phyloP scores from a whole-genome alignment of 2,329 filamentous ascomycete genomes.

The Neonectria faginata region DNA sequence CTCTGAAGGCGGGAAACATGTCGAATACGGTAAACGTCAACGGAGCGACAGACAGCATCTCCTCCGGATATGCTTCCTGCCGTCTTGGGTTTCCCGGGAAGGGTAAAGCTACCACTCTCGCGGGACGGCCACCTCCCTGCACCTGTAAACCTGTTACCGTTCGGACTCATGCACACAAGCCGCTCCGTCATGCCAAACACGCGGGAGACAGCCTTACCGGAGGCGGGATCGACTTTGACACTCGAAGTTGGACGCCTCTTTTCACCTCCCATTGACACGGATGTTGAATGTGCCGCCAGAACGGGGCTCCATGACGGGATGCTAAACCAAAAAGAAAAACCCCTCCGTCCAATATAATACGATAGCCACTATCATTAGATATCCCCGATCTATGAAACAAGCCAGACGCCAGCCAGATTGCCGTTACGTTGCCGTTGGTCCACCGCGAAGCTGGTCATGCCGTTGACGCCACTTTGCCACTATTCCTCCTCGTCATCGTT shows the following conservation, averaged over 20 bases:
- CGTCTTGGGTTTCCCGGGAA: constrained; percentile 27
- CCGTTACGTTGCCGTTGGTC: constrained; percentile 27
- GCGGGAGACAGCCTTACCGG: neutral
- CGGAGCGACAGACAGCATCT: neutral
- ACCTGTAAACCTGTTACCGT: too few relatives aligned
- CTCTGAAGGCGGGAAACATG: neutral
- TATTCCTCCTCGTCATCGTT: constrained; percentile 63
- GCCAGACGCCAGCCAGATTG: constrained; percentile 28
- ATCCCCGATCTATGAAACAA: constrained; percentile 38
- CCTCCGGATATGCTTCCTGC: constrained; percentile 20
- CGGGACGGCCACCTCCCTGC: constrained; percentile 13
- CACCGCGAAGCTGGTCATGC: constrained; percentile 15
- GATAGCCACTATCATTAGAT: constrained; percentile 31
- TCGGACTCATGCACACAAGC: neutral
- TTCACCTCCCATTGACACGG: neutral
- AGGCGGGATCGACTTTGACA: neutral
- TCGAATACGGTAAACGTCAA: too few relatives aligned
- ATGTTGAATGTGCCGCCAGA: constrained; percentile 13
- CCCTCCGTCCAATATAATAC: constrained; percentile 25
- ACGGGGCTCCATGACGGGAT: constrained; percentile 9
- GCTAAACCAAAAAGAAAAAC: constrained; percentile 17
- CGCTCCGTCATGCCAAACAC: neutral
- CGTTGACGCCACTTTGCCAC: constrained; percentile 23
- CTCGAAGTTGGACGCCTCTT: neutral
- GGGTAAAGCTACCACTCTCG: constrained; percentile 30